Base-by-base conservation (phyloP, 257 asterid species). In the Misopates orontium region DNA sequence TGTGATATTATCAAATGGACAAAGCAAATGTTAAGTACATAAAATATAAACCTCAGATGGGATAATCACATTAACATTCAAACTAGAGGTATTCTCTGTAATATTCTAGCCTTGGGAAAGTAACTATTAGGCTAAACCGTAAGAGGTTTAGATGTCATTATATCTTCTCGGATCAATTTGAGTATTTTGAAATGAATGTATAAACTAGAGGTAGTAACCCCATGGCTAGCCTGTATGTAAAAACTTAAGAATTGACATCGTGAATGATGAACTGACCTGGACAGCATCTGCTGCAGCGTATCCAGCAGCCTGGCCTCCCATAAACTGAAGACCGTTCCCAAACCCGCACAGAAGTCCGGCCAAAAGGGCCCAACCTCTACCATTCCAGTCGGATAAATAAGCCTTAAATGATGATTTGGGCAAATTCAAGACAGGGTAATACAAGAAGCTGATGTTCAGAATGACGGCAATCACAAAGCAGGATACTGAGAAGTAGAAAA, bases 271-370 rank as follows among this genome's bases (percentile, higher is more conserved):
- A 75, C 78, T 66, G 24, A 89, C 97, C 97, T 89, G 97, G 68
- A 91, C 98, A 4, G 98, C 98, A 62, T 91, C 98, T 21, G 98
- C 98, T 63, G 98, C 98, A 59, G 98, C 96, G 16, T 89, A 93
- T 45, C 96, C 96, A 51, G 97, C 97, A 45, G 96, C 97, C 58
- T 92, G 96, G 47, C 97, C 98, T 32, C 97, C 98, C 97, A 92
- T 92, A 70, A 92, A 92, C 83, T 92, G 97, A 40, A 89, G 97
- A 17, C 97, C 97, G 19, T 89, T 89, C 15, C 98, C 98, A 47
- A 92, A 87, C 36, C 98, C 98, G 21, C 96, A 87, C 18, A 92
- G 49, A 24, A 92, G 75, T 32, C 98, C 97, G 0, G 98, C 97
- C 79, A 89, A 69, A 58, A 89, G 70, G 50, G 97, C 97, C 97